Conservation (phyloP, 495 filamentous ascomycete species). For the Lasiosphaeriaceae sp. region DNA sequence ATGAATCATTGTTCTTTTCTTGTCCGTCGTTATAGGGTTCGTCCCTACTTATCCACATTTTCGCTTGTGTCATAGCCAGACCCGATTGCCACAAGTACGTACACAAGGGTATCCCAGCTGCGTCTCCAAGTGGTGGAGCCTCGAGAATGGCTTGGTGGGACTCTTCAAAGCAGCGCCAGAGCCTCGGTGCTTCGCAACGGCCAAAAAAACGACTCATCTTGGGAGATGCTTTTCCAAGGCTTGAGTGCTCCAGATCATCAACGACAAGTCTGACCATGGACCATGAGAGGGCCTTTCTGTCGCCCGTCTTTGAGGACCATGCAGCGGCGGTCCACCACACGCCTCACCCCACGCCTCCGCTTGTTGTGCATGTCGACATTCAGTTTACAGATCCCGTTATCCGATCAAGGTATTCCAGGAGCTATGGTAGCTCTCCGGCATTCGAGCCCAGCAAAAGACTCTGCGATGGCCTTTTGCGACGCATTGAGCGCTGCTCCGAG, state of each 20-base stretch:
- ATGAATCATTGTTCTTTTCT: background rate
- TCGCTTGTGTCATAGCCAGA: no score
- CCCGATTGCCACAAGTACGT: background rate
- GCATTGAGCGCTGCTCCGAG: slow-evolving; percentile 44
- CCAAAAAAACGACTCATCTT: slow-evolving; percentile 14
- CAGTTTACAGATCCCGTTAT: slow-evolving; percentile 42
- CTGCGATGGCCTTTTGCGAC: slow-evolving; percentile 40
- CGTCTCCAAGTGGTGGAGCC: background rate
- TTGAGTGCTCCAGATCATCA: slow-evolving; percentile 1
- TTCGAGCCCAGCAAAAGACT: slow-evolving; percentile 37
- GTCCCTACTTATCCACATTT: no score
- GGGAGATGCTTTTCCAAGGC: slow-evolving; percentile 23
- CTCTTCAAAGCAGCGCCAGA: slow-evolving; percentile 13
- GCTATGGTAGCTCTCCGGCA: slow-evolving; percentile 36
- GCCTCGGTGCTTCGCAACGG: slow-evolving; percentile 6
- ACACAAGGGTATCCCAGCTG: background rate
- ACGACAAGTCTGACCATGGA: slow-evolving; percentile 20
- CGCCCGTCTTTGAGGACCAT: slow-evolving; percentile 26
- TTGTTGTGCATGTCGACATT: slow-evolving; percentile 40
- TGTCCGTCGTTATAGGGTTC: background rate
- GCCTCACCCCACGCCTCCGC: slow-evolving; percentile 8
- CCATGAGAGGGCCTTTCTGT: slow-evolving; percentile 16
- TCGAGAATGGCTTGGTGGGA: slow-evolving; percentile 31
- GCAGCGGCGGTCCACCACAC: no score
- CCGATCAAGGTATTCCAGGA: slow-evolving; percentile 32